Base-by-base conservation (phyloP, 2,329 filamentous ascomycete genomes). In the Blastomyces emzantsi region DNA sequence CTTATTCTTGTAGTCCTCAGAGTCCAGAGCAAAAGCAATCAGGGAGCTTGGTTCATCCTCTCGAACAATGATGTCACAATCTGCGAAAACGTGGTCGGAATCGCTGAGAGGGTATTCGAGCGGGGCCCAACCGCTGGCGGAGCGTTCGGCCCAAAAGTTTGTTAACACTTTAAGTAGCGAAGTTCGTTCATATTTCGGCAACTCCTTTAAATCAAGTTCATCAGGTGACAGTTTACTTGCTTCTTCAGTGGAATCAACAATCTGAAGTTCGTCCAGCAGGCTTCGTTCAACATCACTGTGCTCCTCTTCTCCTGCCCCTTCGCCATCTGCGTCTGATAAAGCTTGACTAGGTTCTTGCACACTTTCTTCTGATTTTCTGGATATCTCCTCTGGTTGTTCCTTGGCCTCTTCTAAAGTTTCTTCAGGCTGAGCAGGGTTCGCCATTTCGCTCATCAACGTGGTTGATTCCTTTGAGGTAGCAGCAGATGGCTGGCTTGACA, bases 81-180 rank as follows among this genome's bases (percentile, higher is more conserved):
- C 92, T 62, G 92, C 90, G 77, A 97, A 97, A 58, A 99, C 92
- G 74, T 99, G 94, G 73, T 99, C 94, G 19, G 88, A 90, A 56
- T 88, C 81, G 67, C 85, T 89, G 66, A 97, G 84, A 2, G 95
- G 95, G 71, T 99, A 99, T 62, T 99, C 94, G 25, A 99, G 83
- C 28, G 89, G 85, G 6, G 89, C 84, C 94, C 94, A 99, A 47
- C 93, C 92, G 74, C 92, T 97, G 30, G 95, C 91, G 58, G 94
- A 97, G 62, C 94, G 86, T 76, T 99, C 95, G 2, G 94, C 95
- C 94, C 94, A 99, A 75, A 99, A 99, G 71, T 93, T 97, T 19
- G 92, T 94, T 56, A 99, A 82, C 79, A 97, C 92, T 73, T 95
- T 96, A 85, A 99, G 89, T 67, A 97, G 80, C 56, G 92, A 97